Evolutionary conservation across 148 eudicot genomes (phyloP).

Genomic region (Cornus controversa): DNA sequence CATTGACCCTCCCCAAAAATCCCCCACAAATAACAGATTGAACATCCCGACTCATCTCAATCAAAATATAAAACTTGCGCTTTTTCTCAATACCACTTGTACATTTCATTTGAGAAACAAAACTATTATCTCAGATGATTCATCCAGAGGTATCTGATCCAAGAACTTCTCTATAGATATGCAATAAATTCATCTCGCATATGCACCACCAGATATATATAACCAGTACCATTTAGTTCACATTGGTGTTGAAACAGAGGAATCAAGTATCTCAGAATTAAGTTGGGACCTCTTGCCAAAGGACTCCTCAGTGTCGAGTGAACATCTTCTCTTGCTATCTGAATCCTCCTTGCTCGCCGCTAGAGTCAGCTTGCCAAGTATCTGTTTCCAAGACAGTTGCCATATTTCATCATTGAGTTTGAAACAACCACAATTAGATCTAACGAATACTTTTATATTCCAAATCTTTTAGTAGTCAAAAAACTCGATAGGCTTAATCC

Average conservation of each 20-base stretch:
- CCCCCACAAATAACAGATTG: no score
- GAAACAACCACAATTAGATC: background rate
- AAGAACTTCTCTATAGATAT: no score
- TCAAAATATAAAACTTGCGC: no score
- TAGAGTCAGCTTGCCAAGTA: background rate
- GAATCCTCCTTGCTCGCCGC: constrained; percentile 15
- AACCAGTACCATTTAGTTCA: background rate
- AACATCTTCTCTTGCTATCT: constrained; percentile 30
- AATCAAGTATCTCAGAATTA: constrained; percentile 11
- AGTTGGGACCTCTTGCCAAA: constrained; percentile 15
- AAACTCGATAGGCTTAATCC: background rate
- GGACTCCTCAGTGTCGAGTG: constrained; percentile 26
- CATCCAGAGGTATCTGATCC: no score
- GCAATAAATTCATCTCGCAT: no score
- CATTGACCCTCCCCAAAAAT: no score
- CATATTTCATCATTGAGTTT: background rate
- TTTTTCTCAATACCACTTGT: no score
- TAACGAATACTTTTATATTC: background rate
- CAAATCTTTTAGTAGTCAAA: background rate
- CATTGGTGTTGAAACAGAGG: constrained; percentile 14
- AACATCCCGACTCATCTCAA: no score
- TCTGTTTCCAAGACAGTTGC: constrained; percentile 15
- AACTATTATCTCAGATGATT: no score
- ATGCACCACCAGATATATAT: background rate
- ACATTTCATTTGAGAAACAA: no score